These are phyloP conservation scores for Podaxis rugospora DNA, from an alignment of 768 basidiomycete genomes.

Conservation along the genomic window DNA sequence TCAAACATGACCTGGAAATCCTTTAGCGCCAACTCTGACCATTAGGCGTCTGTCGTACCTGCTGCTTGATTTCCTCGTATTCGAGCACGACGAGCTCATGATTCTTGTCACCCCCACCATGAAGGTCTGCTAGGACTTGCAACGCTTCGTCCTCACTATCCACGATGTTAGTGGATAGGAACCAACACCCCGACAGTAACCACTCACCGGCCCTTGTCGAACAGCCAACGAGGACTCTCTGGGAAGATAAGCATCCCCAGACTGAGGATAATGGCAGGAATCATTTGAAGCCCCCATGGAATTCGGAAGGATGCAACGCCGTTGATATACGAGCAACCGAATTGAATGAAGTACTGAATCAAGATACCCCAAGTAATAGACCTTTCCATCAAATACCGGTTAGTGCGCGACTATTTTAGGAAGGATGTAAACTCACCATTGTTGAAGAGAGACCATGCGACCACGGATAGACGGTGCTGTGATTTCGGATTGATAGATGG, in stretches of 20 bases:
- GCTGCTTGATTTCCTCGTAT: slow-evolving; percentile 61
- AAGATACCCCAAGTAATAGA: slow-evolving; percentile 78
- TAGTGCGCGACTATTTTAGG: neutral
- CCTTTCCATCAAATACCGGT: slow-evolving; percentile 16
- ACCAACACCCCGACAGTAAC: neutral
- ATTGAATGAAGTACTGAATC: slow-evolving; percentile 72
- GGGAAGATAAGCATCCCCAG: slow-evolving; percentile 67
- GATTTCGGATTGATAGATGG: slow-evolving; percentile 74
- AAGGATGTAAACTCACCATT: slow-evolving; percentile 39
- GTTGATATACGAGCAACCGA: slow-evolving; percentile 70
- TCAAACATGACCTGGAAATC: slow-evolving; percentile 42
- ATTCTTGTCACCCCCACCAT: slow-evolving; percentile 56
- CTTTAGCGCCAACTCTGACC: slow-evolving; percentile 7
- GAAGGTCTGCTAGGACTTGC: slow-evolving; percentile 70
- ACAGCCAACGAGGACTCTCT: slow-evolving; percentile 67
- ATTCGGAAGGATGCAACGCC: slow-evolving; percentile 73
- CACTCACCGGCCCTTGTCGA: slow-evolving; percentile 53
- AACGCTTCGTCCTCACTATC: slow-evolving; percentile 57
- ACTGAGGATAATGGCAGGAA: slow-evolving; percentile 68
- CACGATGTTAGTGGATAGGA: neutral
- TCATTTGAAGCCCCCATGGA: slow-evolving; percentile 77
- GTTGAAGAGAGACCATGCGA: slow-evolving; percentile 71
- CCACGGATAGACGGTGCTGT: slow-evolving; percentile 71
- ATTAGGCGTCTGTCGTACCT: slow-evolving; percentile 17
- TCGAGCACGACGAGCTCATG: slow-evolving; percentile 65